Conservation (phyloP, 345 rosid genomes). For the Brassica nigra region DNA sequence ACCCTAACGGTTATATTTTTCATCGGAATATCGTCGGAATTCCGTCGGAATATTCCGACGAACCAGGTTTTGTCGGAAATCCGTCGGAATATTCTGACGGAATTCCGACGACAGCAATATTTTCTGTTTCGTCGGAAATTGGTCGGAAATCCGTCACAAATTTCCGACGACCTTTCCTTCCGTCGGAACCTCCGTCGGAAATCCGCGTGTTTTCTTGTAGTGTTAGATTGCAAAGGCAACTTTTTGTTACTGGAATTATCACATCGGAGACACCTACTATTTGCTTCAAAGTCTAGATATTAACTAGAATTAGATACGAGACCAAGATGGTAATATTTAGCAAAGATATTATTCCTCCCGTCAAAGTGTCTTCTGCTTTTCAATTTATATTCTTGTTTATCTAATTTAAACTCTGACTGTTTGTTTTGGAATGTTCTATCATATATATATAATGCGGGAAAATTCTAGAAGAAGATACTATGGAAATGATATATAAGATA, state of each 20-base stretch:
- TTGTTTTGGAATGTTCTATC: slow-evolving; percentile 34
- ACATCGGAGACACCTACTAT: background rate
- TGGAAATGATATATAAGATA: background rate
- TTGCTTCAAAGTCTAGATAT: slow-evolving; percentile 2
- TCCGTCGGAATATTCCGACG: too few species aligned
- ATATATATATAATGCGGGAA: background rate
- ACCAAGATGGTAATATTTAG: slow-evolving; percentile 28
- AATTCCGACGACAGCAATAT: too few species aligned
- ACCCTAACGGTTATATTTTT: too few species aligned
- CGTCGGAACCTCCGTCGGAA: too few species aligned
- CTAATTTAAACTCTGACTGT: slow-evolving; percentile 14
- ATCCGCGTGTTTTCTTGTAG: too few species aligned
- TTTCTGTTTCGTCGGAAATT: too few species aligned
- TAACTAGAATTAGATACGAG: slow-evolving; percentile 38
- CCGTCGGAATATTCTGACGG: too few species aligned
- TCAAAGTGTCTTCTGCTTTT: slow-evolving; percentile 29
- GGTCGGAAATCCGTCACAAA: too few species aligned
- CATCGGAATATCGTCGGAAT: too few species aligned
- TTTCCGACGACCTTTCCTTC: too few species aligned
- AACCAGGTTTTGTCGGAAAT: too few species aligned
- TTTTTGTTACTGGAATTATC: slow-evolving; percentile 21
- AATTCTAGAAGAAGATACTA: slow-evolving; percentile 31
- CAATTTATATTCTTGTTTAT: slow-evolving; percentile 37
- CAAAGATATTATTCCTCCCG: slow-evolving; percentile 42
- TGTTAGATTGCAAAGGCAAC: background rate